A percentile compares a stretch with the other conserved stretches of the same genome.
Evolutionary conservation across 106 monocot genomes (phyloP).

Genomic region (Acorus calamus): DNA sequence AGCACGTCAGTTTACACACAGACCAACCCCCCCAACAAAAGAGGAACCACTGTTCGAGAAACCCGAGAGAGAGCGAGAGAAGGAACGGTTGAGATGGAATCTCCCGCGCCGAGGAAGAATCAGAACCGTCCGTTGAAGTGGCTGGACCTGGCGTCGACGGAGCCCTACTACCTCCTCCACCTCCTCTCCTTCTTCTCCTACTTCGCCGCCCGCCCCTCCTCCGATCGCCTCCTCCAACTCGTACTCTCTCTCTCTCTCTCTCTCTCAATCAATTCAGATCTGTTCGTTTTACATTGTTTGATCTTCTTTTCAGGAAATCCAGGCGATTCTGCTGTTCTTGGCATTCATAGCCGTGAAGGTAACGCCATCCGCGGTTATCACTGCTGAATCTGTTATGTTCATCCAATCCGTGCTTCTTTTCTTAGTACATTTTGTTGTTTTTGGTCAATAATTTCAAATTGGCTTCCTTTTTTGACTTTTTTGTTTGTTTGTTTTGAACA

Average conservation of each 20-base stretch:
- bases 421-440: no score
- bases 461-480: not conserved
- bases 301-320: constrained; percentile 48
- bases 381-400: not conserved
- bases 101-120: constrained; percentile 6
- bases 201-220: constrained; percentile 57
- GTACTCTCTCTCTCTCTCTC: constrained; percentile 12
- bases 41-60: no score
- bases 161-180: constrained; percentile 87
- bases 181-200: constrained; percentile 81
- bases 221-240: constrained; percentile 41
- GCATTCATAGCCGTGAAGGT: constrained; percentile 60
- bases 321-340: constrained; percentile 54
- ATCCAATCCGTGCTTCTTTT: no score
- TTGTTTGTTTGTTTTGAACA: constrained; percentile 17
- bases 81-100: not conserved
- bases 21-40: no score
- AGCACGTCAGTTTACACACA: no score
- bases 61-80: no score
- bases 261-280: not conserved
- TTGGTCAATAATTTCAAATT: no score
- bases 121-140: constrained; percentile 50
- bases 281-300: not conserved
- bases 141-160: constrained; percentile 56
- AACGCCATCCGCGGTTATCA: not conserved